Evolutionary conservation across 2,329 filamentous ascomycete species (phyloP).

Genomic region (Neonectria ditissima): DNA sequence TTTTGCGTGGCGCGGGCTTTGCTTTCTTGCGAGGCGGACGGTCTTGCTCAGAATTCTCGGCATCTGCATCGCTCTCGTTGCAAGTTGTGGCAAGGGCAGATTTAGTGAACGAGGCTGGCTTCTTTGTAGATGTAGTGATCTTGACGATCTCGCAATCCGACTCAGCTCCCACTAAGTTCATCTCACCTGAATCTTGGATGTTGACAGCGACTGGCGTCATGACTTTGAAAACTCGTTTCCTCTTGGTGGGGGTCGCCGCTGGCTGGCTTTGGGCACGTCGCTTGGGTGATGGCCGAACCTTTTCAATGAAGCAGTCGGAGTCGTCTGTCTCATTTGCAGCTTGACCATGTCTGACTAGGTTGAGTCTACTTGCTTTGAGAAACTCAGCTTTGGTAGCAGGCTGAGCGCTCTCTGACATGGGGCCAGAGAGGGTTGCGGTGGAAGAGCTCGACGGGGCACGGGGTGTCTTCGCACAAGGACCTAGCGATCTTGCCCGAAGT

Average conservation of each 20-base stretch:
- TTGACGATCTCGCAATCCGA: conserved; percentile 27
- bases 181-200: background rate
- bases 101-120: background rate
- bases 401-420: background rate
- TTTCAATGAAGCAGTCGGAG: conserved; percentile 37
- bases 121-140: conserved; percentile 15
- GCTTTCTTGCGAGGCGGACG: background rate
- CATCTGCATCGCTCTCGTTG: conserved; percentile 16
- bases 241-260: conserved; percentile 26
- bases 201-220: background rate
- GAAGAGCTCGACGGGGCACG: background rate
- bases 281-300: conserved; percentile 27
- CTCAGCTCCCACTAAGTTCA: background rate
- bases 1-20: no score
- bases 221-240: conserved; percentile 22
- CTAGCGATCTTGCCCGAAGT: conserved; percentile 4
- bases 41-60: conserved; percentile 13
- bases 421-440: background rate
- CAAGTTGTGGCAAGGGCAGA: background rate
- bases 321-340: conserved; percentile 8
- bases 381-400: conserved; percentile 5
- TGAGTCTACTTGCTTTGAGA: background rate
- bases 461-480: background rate
- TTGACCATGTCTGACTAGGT: background rate
- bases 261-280: conserved; percentile 9